These are phyloP conservation scores for Microdochium paspali DNA, from an alignment of 2,329 filamentous ascomycete species.

Conservation along the genomic window DNA sequence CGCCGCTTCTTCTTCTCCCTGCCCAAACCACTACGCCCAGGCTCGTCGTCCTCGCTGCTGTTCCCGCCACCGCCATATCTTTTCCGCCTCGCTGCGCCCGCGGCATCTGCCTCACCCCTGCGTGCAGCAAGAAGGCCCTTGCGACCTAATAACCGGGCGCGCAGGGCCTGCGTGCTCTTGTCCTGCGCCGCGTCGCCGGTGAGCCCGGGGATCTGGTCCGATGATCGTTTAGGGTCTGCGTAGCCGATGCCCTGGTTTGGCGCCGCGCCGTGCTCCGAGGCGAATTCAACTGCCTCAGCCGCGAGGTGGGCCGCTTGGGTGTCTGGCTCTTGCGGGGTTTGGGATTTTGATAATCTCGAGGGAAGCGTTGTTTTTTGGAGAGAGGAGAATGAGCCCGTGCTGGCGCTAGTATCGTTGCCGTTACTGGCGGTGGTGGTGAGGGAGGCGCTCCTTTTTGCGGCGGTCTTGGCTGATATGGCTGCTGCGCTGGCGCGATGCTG, in stretches of 20 bases:
- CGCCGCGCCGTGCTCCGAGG: conserved; percentile 12
- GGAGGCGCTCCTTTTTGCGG: not conserved
- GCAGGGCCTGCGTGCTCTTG: not conserved
- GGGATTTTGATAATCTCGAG: conserved; percentile 2
- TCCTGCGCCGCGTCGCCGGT: not conserved
- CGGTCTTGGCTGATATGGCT: not conserved
- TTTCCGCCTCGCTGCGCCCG: not conserved
- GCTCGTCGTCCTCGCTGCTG: conserved; percentile 18
- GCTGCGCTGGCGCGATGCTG: not conserved
- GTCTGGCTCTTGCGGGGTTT: conserved; percentile 5
- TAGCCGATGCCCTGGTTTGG: conserved; percentile 15
- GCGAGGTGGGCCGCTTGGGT: conserved; percentile 4
- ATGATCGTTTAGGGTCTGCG: not conserved
- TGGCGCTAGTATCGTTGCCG: not conserved
- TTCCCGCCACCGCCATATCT: conserved; percentile 7
- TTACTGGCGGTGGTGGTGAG: not conserved
- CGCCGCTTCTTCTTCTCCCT: conserved; percentile 15
- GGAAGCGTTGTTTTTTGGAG: too few relatives aligned
- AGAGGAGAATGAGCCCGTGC: not conserved
- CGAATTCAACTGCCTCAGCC: conserved; percentile 12
- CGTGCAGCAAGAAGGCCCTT: too few relatives aligned
- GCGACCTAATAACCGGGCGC: not conserved
- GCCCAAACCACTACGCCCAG: conserved; percentile 19
- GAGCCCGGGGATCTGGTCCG: not conserved
- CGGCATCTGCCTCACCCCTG: too few relatives aligned